These are phyloP conservation scores for Chaetomiaceae sp. DNA, from an alignment of 2,329 filamentous ascomycete genomes.

Conservation along the genomic window DNA sequence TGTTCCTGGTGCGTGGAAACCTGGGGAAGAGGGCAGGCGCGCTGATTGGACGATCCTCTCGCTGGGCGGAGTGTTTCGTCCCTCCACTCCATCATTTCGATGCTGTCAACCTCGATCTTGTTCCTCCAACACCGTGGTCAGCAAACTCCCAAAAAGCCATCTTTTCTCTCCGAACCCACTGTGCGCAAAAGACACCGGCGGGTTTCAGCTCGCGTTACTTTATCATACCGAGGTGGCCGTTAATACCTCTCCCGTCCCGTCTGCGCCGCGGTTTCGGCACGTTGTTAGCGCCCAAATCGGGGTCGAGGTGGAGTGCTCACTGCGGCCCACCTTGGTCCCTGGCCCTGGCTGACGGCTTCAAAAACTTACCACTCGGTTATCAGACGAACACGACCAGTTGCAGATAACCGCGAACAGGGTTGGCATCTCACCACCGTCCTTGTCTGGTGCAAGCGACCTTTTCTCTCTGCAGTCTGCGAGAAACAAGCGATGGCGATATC, in stretches of 20 bases:
- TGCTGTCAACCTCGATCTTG: too few relatives aligned
- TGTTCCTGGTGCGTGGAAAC: background rate
- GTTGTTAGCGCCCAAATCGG: slow-evolving; percentile 7
- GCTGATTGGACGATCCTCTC: slow-evolving; percentile 1
- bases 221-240: too few relatives aligned
- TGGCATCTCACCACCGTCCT: background rate
- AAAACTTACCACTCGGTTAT: slow-evolving; percentile 2
- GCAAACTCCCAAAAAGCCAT: too few relatives aligned
- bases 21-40: background rate
- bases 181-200: too few relatives aligned
- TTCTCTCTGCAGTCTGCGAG: too few relatives aligned
- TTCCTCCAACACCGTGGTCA: too few relatives aligned
- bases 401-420: background rate
- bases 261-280: slow-evolving; percentile 2
- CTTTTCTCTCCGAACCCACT: too few relatives aligned
- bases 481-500: background rate
- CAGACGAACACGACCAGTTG: background rate
- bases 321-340: background rate
- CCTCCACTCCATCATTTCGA: too few relatives aligned
- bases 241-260: too few relatives aligned
- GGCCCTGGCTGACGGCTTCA: background rate
- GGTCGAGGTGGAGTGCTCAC: slow-evolving; percentile 1
- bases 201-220: too few relatives aligned
- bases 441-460: too few relatives aligned
- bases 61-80: too few relatives aligned